Evolutionary conservation across 805 yeast genomes (phyloP), one percentile per base, ranked within the genome.

Genomic region (Nakazawaea molendinolei): DNA sequence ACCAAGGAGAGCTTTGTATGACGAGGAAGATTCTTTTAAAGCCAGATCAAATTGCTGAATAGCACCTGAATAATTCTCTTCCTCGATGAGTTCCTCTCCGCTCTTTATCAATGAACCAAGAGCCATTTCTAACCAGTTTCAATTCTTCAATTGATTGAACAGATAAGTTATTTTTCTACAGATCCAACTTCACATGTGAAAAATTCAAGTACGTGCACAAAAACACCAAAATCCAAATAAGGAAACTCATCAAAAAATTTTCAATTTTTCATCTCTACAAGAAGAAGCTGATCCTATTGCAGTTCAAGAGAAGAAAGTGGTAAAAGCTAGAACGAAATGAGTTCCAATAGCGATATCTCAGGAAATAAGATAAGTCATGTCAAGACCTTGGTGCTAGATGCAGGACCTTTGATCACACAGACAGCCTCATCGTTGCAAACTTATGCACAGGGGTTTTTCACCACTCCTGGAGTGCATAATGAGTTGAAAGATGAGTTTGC

Each of bases 361-460:
- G n/a, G 39, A 28, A 6, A 33, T 19, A 16, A 25, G 26, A 2
- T 30, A 8, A 67, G 10, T 13, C 14, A 63, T 41, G 72, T 77
- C 21, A 64, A 71, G 43, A 65, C 78, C 2, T 65, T 94, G 39
- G 84, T 86, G 23, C 68, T 92, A 46, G 98, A 92, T 70, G 97
- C 98, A 3, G 92, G 95, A 34, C 98, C 98, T 5, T 63, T 92
- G 46, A 83, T 92, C 47, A 82, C 95, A 2, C 94, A 86, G 50
- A 69, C 92, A 5, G 85, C 84, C 9, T 69, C 87, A 3, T 72
- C 79, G 15, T 65, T 92, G 30, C 77, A 79, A 49, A 74, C 72
- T 44, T 74, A 70, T 52, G 97, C 95, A 1, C 58, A 69, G 13
- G 56, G 60, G n/a, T 85, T 85, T 51, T 82, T 67, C 55, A 89